Evolutionary conservation across 2,329 filamentous ascomycete species (phyloP).

Genomic region (Hypoxylon sp.): DNA sequence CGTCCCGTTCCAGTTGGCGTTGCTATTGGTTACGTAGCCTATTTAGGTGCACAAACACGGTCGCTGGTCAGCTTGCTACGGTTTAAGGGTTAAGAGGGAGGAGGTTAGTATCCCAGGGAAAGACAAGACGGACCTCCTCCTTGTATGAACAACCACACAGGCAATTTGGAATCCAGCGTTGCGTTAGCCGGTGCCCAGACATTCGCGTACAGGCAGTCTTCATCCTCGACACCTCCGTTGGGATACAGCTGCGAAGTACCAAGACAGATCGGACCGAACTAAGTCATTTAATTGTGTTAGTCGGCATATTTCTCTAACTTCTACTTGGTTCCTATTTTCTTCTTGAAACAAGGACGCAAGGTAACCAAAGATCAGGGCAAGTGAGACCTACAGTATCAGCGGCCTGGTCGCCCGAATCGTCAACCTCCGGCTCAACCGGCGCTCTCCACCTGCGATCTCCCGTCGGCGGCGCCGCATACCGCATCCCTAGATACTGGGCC

Average conservation of each 20-base stretch:
- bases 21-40: constrained; percentile 65
- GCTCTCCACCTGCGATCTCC: constrained; percentile 67
- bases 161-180: constrained; percentile 60
- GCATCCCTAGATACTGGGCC: constrained; percentile 64
- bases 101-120: not conserved
- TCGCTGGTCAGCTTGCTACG: not conserved
- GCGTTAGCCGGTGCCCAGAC: constrained; percentile 61
- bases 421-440: constrained; percentile 60
- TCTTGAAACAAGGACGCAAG: not conserved
- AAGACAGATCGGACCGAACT: constrained; percentile 65
- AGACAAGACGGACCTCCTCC: constrained; percentile 44
- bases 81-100: not conserved
- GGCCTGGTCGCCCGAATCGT: constrained; percentile 54
- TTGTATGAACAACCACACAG: constrained; percentile 70
- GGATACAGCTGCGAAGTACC: constrained; percentile 56
- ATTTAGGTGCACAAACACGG: not conserved
- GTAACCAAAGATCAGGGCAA: not conserved
- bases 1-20: constrained; percentile 67
- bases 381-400: constrained; percentile 53
- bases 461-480: constrained; percentile 67
- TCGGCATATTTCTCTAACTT: not conserved
- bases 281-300: constrained; percentile 19
- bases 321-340: not conserved
- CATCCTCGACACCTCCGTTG: constrained; percentile 49
- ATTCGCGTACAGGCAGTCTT: constrained; percentile 64